Evolutionary conservation across 306 rosid species (phyloP).

Genomic region (Vigna angularis): DNA sequence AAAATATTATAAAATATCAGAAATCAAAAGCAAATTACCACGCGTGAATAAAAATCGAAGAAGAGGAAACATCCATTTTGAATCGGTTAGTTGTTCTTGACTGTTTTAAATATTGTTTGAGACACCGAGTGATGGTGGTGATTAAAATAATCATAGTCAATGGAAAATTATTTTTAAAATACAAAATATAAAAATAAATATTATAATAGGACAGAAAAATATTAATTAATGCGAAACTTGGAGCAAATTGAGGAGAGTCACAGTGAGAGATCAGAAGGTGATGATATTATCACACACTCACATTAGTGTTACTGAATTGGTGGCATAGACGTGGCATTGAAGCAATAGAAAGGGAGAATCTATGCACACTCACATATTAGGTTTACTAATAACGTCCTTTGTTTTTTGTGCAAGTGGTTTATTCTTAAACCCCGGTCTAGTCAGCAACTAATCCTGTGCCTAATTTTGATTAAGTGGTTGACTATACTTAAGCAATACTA

Average conservation of each 20-base stretch:
- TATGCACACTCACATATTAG: neutral
- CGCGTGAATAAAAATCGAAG: neutral
- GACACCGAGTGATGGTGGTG: too few relatives aligned
- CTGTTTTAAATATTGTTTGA: too few relatives aligned
- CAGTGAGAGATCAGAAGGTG: neutral
- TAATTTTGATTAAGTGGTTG: neutral
- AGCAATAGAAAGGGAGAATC: conserved; percentile 36
- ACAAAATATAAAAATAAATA: neutral
- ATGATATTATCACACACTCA: neutral
- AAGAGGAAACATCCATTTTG: too few relatives aligned
- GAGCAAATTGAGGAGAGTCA: conserved; percentile 17
- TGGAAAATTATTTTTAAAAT: neutral
- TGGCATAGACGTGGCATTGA: conserved; percentile 38
- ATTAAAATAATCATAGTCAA: too few relatives aligned
- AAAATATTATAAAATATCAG: neutral
- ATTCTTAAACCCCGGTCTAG: conserved; percentile 14
- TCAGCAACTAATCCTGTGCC: conserved; percentile 29
- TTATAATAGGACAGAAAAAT: neutral
- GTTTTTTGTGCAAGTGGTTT: conserved; percentile 42
- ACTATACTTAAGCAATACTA: conserved; percentile 15
- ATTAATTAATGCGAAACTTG: conserved; percentile 7
- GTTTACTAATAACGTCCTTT: neutral
- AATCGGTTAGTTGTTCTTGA: too few relatives aligned
- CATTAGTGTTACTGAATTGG: conserved; percentile 26
- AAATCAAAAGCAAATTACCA: neutral